Evolutionary conservation across 1,139 yeast genomes (phyloP).

Genomic region (Candida neerlandica): DNA sequence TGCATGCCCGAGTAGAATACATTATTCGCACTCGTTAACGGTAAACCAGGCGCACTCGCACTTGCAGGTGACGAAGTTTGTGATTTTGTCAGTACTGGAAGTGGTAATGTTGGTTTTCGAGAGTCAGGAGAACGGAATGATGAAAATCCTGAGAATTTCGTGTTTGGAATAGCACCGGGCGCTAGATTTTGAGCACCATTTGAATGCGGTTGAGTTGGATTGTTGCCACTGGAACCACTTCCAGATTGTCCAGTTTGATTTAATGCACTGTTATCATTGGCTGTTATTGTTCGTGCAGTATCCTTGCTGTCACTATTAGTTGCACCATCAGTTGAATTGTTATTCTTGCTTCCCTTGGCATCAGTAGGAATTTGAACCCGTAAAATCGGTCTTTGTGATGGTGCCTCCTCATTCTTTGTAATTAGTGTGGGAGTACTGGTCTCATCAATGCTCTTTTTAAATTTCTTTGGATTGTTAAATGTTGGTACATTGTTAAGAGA

Average conservation of each 20-base stretch:
- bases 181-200: slow-evolving; percentile 1
- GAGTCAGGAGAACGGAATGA: slow-evolving; percentile 43
- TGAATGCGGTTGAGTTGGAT: neutral
- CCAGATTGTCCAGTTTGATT: slow-evolving; percentile 8
- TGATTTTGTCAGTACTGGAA: slow-evolving; percentile 43
- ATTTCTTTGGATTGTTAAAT: slow-evolving; percentile 23
- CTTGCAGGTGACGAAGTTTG: slow-evolving; percentile 49
- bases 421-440: neutral
- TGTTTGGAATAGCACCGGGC: slow-evolving; percentile 10
- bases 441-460: slow-evolving; percentile 15
- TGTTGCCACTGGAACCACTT: slow-evolving; percentile 7
- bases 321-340: slow-evolving; percentile 33
- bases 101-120: slow-evolving; percentile 41
- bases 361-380: slow-evolving; percentile 55
- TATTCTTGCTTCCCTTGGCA: slow-evolving; percentile 23
- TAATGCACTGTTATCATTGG: slow-evolving; percentile 28
- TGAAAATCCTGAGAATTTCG: slow-evolving; percentile 25
- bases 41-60: slow-evolving; percentile 45
- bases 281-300: slow-evolving; percentile 37
- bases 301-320: slow-evolving; percentile 12
- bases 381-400: slow-evolving; percentile 45
- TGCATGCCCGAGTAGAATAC: slow-evolving; percentile 7
- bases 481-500: slow-evolving; percentile 33
- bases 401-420: neutral
- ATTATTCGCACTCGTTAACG: slow-evolving; percentile 15